Conservation (phyloP, 202 grass and related monocot species). For the Hordeum pubiflorum region DNA sequence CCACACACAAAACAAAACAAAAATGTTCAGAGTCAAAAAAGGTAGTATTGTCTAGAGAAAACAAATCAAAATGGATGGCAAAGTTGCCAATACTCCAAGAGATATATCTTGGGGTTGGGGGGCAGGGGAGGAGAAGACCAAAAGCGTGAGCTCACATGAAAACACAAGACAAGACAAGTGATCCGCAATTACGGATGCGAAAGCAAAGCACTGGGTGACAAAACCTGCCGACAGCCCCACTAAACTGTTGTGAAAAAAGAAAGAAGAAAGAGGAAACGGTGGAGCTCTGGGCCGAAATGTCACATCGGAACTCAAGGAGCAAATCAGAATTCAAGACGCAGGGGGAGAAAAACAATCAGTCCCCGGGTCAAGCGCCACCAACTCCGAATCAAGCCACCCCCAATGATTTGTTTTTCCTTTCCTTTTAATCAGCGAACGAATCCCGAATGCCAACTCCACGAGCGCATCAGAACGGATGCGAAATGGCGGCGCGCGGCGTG, state of each 20-base stretch:
- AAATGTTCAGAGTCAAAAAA: not conserved
- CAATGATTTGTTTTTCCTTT: not conserved
- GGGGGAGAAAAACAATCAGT: not conserved
- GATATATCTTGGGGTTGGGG: not conserved
- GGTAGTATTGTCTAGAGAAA: not conserved
- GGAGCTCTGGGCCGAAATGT: constrained; percentile 20
- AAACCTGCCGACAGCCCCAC: constrained; percentile 41
- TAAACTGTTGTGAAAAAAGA: constrained; percentile 24
- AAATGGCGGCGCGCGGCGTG: not conserved
- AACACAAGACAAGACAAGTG: constrained; percentile 30
- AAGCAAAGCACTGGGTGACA: constrained; percentile 16
- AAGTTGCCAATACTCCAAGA: not conserved
- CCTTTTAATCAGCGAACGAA: not conserved
- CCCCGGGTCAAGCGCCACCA: not conserved
- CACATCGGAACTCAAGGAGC: constrained; percentile 3
- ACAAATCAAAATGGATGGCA: not conserved
- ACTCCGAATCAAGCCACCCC: constrained; percentile 6
- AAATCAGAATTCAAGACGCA: constrained; percentile 10
- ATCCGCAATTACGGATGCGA: constrained; percentile 24
- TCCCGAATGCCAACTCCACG: constrained; percentile 21
- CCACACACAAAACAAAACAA: not conserved
- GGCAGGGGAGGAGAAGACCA: not conserved
- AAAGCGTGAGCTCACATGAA: constrained; percentile 32
- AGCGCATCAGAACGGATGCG: not conserved
- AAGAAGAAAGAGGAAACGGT: constrained; percentile 19